Evolutionary conservation across 1,139 yeast genomes (phyloP).

Genomic region (Candida sanyaensis): DNA sequence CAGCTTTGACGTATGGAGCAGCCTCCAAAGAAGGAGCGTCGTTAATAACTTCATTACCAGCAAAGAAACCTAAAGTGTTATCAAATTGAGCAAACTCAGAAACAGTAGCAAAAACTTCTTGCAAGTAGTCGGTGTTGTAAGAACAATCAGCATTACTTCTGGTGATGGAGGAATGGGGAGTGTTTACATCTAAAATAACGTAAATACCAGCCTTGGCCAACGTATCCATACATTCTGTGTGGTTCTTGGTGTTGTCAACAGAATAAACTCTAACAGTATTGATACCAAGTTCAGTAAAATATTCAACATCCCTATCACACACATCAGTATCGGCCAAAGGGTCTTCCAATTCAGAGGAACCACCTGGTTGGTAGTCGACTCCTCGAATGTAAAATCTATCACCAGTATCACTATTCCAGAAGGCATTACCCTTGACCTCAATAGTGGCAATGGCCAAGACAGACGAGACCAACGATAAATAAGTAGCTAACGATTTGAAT

Average conservation of each 20-base stretch:
- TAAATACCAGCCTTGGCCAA: slow-evolving; percentile 78
- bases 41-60: slow-evolving; percentile 89
- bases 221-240: slow-evolving; percentile 64
- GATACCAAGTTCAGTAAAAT: slow-evolving; percentile 60
- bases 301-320: slow-evolving; percentile 80
- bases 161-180: slow-evolving; percentile 65
- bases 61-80: slow-evolving; percentile 85
- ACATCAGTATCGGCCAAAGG: slow-evolving; percentile 69
- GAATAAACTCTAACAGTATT: slow-evolving; percentile 78
- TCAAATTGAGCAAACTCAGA: slow-evolving; percentile 69
- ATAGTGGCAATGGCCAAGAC: slow-evolving; percentile 45
- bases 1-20: slow-evolving; percentile 62
- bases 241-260: slow-evolving; percentile 64
- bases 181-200: slow-evolving; percentile 72
- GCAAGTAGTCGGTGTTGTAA: slow-evolving; percentile 55
- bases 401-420: slow-evolving; percentile 38
- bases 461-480: slow-evolving; percentile 6
- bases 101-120: slow-evolving; percentile 59
- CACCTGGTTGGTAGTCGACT: slow-evolving; percentile 83
- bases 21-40: slow-evolving; percentile 59
- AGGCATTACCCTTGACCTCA: slow-evolving; percentile 72
- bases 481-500: slow-evolving; percentile 6
- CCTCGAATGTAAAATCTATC: slow-evolving; percentile 62
- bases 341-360: slow-evolving; percentile 53
- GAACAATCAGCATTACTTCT: slow-evolving; percentile 57